A percentile compares a stretch with the other conserved stretches of the same genome.
Conservation (phyloP, 2,329 filamentous ascomycete species). For the Pseudogymnoascus sp. region DNA sequence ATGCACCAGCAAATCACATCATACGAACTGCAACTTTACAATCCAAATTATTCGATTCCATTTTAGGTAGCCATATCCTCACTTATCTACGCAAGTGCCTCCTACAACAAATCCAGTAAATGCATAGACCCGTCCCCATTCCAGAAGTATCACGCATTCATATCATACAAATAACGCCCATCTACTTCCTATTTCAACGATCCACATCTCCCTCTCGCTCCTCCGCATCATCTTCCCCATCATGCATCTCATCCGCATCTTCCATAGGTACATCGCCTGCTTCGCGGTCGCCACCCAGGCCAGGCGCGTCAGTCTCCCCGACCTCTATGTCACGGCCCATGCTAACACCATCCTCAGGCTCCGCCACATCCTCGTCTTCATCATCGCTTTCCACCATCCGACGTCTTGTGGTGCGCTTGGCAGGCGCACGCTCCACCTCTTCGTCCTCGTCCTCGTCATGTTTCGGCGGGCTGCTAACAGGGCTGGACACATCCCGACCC, state of each 20-base stretch:
- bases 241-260: conserved; percentile 8
- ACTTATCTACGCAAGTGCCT: neutral
- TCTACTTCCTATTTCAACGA: conserved; percentile 4
- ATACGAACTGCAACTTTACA: neutral
- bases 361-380: neutral
- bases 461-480: neutral
- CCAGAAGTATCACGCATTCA: neutral
- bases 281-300: neutral
- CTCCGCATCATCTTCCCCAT: conserved; percentile 7
- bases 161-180: conserved; percentile 6
- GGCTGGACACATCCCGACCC: conserved; percentile 1
- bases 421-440: conserved; percentile 5
- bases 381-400: conserved; percentile 33
- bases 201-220: conserved; percentile 1
- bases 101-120: conserved; percentile 4
- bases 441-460: neutral
- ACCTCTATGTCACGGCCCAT: neutral
- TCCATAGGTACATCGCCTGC: neutral
- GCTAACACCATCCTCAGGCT: neutral
- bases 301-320: neutral
- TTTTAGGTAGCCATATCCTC: neutral
- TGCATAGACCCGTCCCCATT: neutral
- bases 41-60: neutral
- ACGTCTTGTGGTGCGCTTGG: conserved; percentile 16
- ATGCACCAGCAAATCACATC: neutral